A percentile compares a stretch with the other conserved stretches of the same genome.
Conservation (phyloP, 257 asterid species). For the Lithospermum erythrorhizon region DNA sequence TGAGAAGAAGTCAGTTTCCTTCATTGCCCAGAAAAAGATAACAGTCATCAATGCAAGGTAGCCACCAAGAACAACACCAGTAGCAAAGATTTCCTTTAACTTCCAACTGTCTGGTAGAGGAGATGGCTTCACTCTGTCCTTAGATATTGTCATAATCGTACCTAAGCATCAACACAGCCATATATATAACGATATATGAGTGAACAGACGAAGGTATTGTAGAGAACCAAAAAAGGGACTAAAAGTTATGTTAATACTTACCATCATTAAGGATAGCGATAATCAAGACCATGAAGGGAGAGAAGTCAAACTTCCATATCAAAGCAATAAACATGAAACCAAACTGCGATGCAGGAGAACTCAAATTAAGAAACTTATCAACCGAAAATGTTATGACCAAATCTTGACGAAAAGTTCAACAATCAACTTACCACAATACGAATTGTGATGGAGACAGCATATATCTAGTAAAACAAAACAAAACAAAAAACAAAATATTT, state of each 20-base stretch:
- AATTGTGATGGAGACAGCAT: conserved; percentile 97
- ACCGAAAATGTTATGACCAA: not conserved
- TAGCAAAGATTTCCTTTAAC: conserved; percentile 76
- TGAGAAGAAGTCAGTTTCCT: conserved; percentile 56
- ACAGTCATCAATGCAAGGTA: conserved; percentile 92
- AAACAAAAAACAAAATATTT: conserved; percentile 9
- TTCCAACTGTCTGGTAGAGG: conserved; percentile 98
- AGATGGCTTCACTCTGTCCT: conserved; percentile 97
- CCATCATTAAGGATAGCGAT: conserved; percentile 92
- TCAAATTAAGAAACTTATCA: conserved; percentile 7
- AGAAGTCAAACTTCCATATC: conserved; percentile 88
- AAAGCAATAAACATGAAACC: conserved; percentile 94
- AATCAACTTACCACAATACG: conserved; percentile 87
- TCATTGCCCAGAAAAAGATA: conserved; percentile 74
- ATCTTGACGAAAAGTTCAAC: not conserved
- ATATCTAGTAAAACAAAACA: conserved; percentile 50
- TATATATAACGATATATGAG: not conserved
- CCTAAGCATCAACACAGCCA: conserved; percentile 32
- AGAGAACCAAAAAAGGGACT: not conserved
- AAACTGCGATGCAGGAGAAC: conserved; percentile 43
- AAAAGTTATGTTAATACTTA: conserved; percentile 10
- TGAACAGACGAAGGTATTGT: not conserved
- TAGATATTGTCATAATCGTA: conserved; percentile 92
- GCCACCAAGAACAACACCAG: conserved; percentile 90
- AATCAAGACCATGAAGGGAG: conserved; percentile 96